phyloP scores from a whole-genome alignment of 208 protist species.

The Trichomonas tenax region DNA sequence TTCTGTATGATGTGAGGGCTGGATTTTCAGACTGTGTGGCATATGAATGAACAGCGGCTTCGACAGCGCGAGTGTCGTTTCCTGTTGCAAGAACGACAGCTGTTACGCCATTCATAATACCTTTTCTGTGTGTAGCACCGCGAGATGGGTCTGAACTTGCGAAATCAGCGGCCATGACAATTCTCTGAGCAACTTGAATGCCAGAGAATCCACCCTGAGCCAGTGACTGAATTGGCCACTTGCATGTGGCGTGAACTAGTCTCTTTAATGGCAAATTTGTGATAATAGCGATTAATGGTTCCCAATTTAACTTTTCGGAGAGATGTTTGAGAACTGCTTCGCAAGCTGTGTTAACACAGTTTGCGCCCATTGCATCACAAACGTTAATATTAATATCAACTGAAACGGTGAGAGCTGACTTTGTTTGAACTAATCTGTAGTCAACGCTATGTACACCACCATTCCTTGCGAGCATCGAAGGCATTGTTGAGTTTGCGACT shows the following conservation, averaged over 20 bases:
- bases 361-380: slow-evolving; percentile 14
- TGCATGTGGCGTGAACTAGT: not conserved
- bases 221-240: not conserved
- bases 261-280: not conserved
- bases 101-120: slow-evolving; percentile 6
- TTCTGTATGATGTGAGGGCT: not conserved
- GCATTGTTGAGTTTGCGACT: not conserved
- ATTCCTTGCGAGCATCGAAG: not conserved
- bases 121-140: not conserved
- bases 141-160: not conserved
- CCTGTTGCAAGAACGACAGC: not conserved
- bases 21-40: not conserved
- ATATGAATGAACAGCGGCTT: not conserved
- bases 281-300: not conserved
- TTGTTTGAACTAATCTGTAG: not conserved
- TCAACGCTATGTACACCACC: not conserved
- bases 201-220: not conserved
- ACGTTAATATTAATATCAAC: not conserved
- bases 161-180: not conserved
- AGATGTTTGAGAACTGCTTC: not conserved
- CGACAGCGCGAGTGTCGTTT: not conserved
- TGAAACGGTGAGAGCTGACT: not conserved
- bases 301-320: not conserved
- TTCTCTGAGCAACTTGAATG: not conserved
- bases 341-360: not conserved